phyloP scores from a whole-genome alignment of 2,329 filamentous ascomycete species.

The Fusarium austroafricanum region DNA sequence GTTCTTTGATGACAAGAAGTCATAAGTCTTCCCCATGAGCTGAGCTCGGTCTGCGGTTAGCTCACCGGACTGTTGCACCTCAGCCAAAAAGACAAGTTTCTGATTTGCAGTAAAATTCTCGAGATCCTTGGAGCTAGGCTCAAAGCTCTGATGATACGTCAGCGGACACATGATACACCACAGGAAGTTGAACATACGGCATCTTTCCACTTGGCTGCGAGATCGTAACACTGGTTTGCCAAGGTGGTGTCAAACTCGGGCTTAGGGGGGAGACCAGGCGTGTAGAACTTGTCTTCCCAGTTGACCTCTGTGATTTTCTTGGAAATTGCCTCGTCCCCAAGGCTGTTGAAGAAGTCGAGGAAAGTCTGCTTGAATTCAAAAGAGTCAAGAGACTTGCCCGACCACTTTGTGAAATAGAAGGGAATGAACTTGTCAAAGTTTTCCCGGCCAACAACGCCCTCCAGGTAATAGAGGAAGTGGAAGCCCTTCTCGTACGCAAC shows the following conservation, averaged over 20 bases:
- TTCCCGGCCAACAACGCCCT: conserved; percentile 84
- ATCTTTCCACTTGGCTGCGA: conserved; percentile 84
- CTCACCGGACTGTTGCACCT: conserved; percentile 72
- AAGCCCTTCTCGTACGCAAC: conserved; percentile 98
- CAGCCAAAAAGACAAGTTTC: conserved; percentile 89
- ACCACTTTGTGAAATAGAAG: conserved; percentile 90
- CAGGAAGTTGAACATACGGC: conserved; percentile 55
- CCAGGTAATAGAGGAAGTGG: conserved; percentile 90
- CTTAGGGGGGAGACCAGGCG: conserved; percentile 89
- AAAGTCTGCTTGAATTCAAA: conserved; percentile 94
- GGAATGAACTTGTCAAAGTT: conserved; percentile 96
- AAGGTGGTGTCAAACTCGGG: conserved; percentile 90
- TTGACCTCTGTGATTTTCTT: conserved; percentile 79
- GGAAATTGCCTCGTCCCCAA: conserved; percentile 71
- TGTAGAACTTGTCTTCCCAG: conserved; percentile 91
- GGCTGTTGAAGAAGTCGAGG: conserved; percentile 80
- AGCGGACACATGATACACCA: conserved; percentile 17
- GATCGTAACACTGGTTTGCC: conserved; percentile 84
- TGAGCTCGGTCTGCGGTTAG: conserved; percentile 75
- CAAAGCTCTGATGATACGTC: conserved; percentile 62
- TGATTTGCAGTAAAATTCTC: conserved; percentile 85
- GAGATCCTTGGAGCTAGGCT: conserved; percentile 76
- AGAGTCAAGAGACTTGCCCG: conserved; percentile 87
- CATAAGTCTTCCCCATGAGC: conserved; percentile 80
- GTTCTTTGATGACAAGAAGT: conserved; percentile 79